Base-by-base conservation (phyloP, 1,284 basidiomycete genomes). In the Butyriboletus appendiculatus region DNA sequence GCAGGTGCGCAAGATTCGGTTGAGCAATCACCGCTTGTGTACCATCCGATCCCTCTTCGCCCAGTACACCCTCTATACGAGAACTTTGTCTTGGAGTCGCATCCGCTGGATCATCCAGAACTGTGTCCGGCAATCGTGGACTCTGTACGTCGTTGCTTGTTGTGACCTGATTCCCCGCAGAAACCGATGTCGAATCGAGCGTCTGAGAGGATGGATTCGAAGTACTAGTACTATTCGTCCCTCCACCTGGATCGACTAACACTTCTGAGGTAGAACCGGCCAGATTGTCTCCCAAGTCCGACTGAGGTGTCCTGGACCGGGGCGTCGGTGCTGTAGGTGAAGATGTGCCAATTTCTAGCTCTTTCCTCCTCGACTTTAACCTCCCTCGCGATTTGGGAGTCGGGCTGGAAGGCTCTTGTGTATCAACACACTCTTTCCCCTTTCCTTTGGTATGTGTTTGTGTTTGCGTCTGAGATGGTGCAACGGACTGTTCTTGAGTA, bases 161-260 rank as follows among this genome's bases (percentile, higher is more conserved):
- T 11, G 45, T 32, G 34, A 34, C 30, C 15, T 34, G 50, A 48
- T 54, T 42, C 5, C 11, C 32, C n/a, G 54, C 46, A 11, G 40
- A 20, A 30, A 33, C 37, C 4, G 44, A 32, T 11, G 26, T 44
- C n/a, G 53, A 56, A 41, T 63, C 59, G 1, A 49, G 45, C 0
- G 43, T 41, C 22, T 49, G 58, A 11, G 49, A 55, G 4, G 55
- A 50, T 11, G 46, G 16, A 16, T 49, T 18, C 12, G 37, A 43
- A 22, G 43, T 43, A 46, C 18, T 46, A n/a, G 38, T 2, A 30
- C 22, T 33, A 38, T 18, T 51, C 37, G 35, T 48, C 39, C 48
- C 59, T 46, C 61, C 67, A 39, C 66, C 62, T 3, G 62, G 64
- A 59, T 67, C 66, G 37, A 52, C 57, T 10, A 9, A 41, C 6